Evolutionary conservation across 1,284 basidiomycete species (phyloP).

Genomic region (Exobasidium cylindrosporum): DNA sequence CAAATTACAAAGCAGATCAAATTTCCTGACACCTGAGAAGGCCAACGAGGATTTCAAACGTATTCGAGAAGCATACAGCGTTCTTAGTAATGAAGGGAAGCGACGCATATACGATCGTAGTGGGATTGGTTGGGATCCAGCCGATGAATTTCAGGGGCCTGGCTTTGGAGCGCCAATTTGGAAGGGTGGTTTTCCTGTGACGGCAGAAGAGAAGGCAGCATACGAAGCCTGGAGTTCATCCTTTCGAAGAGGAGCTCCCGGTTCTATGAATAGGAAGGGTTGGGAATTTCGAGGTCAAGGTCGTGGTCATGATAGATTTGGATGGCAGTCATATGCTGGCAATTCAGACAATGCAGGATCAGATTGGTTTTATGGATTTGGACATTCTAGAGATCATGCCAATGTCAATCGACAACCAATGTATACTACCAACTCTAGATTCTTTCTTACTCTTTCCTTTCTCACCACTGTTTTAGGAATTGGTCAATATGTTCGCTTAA

Average conservation of each 20-base stretch:
- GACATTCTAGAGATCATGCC: slow-evolving; percentile 4
- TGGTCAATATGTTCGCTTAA: slow-evolving; percentile 16
- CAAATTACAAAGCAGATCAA: background rate
- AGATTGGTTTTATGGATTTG: slow-evolving; percentile 14
- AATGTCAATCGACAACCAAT: background rate
- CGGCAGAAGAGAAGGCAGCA: slow-evolving; percentile 7
- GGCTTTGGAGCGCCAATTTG: slow-evolving; percentile 5
- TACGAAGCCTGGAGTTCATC: background rate
- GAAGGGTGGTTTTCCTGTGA: slow-evolving; percentile 8
- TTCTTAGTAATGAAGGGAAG: slow-evolving; percentile 18
- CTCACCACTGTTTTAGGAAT: slow-evolving; percentile 17
- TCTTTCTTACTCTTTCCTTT: slow-evolving; percentile 14
- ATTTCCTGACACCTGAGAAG: background rate
- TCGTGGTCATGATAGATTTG: slow-evolving; percentile 17
- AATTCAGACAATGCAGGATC: background rate
- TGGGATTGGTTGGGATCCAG: slow-evolving; percentile 26
- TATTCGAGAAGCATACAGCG: slow-evolving; percentile 30
- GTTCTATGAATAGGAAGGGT: slow-evolving; percentile 6
- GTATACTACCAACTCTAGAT: slow-evolving; percentile 17
- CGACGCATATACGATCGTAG: slow-evolving; percentile 20
- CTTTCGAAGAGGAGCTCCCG: slow-evolving; percentile 3
- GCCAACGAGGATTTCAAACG: slow-evolving; percentile 22
- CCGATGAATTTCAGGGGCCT: background rate
- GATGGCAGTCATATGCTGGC: slow-evolving; percentile 21
- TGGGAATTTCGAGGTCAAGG: slow-evolving; percentile 17